These are phyloP conservation scores for Monosporozyma servazzii DNA, from an alignment of 805 yeast species.

Conservation along the genomic window DNA sequence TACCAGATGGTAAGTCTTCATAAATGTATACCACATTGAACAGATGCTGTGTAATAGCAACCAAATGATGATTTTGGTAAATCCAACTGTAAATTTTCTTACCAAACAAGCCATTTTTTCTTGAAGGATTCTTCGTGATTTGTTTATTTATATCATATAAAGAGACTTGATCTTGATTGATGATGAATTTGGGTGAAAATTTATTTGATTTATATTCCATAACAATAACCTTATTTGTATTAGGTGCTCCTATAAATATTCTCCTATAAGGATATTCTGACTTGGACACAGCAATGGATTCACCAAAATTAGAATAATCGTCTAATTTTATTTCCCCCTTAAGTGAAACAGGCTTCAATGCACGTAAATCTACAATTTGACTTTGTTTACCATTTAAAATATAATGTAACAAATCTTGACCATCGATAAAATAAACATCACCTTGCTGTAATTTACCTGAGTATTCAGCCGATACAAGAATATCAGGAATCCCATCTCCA, in stretches of 20 bases:
- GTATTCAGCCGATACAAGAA: constrained; percentile 39
- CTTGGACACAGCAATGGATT: constrained; percentile 9
- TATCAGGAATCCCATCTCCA: constrained; percentile 33
- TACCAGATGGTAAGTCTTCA: constrained; percentile 9
- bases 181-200: background rate
- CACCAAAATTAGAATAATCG: constrained; percentile 18
- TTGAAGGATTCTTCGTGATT: constrained; percentile 6
- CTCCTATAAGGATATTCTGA: constrained; percentile 1
- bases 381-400: constrained; percentile 1
- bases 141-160: background rate
- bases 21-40: constrained; percentile 16
- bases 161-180: background rate
- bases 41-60: constrained; percentile 19
- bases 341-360: constrained; percentile 6
- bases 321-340: constrained; percentile 4
- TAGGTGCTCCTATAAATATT: constrained; percentile 17
- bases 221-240: constrained; percentile 14
- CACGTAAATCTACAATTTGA: constrained; percentile 3
- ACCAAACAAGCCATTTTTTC: constrained; percentile 21
- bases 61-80: constrained; percentile 6
- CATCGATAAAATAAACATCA: constrained; percentile 9
- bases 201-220: constrained; percentile 3
- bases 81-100: constrained; percentile 9
- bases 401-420: constrained; percentile 11
- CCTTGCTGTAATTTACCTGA: constrained; percentile 29